Evolutionary conservation across 2,329 filamentous ascomycete genomes (phyloP).

Genomic region (Ophiocordyceps camponoti-saundersi): DNA sequence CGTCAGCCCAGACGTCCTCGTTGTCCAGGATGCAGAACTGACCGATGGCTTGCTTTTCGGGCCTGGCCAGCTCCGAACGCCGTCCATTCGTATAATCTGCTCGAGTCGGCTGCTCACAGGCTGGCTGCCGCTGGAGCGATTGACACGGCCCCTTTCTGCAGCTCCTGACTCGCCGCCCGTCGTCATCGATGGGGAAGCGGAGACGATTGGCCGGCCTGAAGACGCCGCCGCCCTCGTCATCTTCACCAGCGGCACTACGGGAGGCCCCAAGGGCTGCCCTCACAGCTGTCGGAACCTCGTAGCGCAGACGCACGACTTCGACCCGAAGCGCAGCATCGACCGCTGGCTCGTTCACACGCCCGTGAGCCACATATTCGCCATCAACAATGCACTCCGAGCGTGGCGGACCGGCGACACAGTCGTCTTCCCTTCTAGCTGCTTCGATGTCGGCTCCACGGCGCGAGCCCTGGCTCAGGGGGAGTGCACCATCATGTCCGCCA

Average conservation of each 20-base stretch:
- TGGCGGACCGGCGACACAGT: slow-evolving; percentile 17
- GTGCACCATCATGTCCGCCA: slow-evolving; percentile 22
- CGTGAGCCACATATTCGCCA: slow-evolving; percentile 19
- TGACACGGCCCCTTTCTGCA: not conserved
- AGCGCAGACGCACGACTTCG: slow-evolving; percentile 18
- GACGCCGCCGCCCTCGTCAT: slow-evolving; percentile 20
- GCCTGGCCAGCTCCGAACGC: not conserved
- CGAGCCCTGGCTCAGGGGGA: slow-evolving; percentile 13
- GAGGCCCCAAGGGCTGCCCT: slow-evolving; percentile 25
- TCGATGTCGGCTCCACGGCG: slow-evolving; percentile 15
- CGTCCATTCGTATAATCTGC: slow-evolving; percentile 9
- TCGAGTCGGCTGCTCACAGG: slow-evolving; percentile 3
- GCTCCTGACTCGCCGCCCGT: not conserved
- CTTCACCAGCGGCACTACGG: slow-evolving; percentile 33
- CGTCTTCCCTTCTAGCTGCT: slow-evolving; percentile 17
- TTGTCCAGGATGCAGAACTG: slow-evolving; percentile 13
- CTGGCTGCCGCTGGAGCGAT: slow-evolving; percentile 5
- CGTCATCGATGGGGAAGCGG: not conserved
- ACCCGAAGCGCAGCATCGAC: slow-evolving; percentile 15
- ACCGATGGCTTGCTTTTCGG: not conserved
- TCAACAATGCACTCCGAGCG: slow-evolving; percentile 20
- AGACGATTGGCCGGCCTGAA: not conserved
- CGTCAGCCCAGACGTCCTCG: slow-evolving; percentile 11
- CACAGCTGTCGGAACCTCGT: slow-evolving; percentile 23
- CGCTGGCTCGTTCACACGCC: slow-evolving; percentile 21